A percentile compares a stretch with the other conserved stretches of the same genome.
Evolutionary conservation across 2,329 filamentous ascomycete species (phyloP).

Genomic region (Dactylellina haptotyla): DNA sequence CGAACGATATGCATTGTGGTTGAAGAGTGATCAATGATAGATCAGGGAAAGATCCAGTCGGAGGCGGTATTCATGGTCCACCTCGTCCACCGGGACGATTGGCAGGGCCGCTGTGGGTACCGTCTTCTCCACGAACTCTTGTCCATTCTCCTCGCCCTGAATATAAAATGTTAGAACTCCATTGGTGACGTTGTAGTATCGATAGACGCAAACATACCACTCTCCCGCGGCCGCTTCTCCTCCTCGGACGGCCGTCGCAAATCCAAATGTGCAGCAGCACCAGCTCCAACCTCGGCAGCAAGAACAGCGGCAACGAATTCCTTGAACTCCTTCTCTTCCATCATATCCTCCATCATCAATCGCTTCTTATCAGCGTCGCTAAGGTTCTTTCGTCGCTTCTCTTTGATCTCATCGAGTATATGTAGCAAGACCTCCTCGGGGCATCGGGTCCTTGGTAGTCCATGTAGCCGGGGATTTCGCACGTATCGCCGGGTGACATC

Average conservation of each 20-base stretch:
- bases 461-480: constrained; percentile 75
- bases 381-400: constrained; percentile 83
- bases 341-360: constrained; percentile 80
- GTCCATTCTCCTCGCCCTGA: constrained; percentile 57
- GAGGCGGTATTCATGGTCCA: constrained; percentile 39
- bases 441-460: constrained; percentile 78
- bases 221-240: constrained; percentile 57
- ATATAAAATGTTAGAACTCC: constrained; percentile 47
- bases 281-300: constrained; percentile 61
- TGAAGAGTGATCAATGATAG: constrained; percentile 3
- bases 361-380: constrained; percentile 84
- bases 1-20: constrained; percentile 28
- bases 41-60: constrained; percentile 15
- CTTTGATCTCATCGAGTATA: constrained; percentile 90
- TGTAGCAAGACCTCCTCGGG: constrained; percentile 90
- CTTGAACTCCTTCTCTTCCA: constrained; percentile 78
- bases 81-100: constrained; percentile 51
- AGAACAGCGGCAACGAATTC: constrained; percentile 78
- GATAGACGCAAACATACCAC: constrained; percentile 55
- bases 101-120: constrained; percentile 48
- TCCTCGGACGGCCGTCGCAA: constrained; percentile 35
- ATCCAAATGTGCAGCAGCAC: constrained; percentile 47
- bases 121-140: constrained; percentile 57
- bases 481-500: constrained; percentile 75
- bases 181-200: constrained; percentile 7